phyloP scores from a whole-genome alignment of 805 yeast species.

The Cephaloascus albidus region DNA sequence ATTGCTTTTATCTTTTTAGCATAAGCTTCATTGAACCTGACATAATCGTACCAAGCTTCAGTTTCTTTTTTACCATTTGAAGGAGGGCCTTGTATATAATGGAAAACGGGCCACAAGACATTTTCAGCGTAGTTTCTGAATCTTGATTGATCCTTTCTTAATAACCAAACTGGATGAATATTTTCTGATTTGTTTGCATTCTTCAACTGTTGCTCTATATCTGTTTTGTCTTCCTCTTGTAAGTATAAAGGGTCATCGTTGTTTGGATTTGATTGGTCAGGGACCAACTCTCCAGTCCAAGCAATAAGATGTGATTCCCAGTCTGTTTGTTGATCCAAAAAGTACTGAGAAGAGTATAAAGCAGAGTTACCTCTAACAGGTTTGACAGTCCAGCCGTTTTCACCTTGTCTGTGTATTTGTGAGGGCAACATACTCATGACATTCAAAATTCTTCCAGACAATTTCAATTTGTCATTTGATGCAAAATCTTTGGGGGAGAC shows the following conservation, averaged over 20 bases:
- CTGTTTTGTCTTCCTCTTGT: slow-evolving; percentile 43
- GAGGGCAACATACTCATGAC: slow-evolving; percentile 64
- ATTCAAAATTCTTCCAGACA: slow-evolving; percentile 60
- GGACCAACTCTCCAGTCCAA: slow-evolving; percentile 87
- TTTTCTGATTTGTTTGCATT: slow-evolving; percentile 35
- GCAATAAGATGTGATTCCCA: slow-evolving; percentile 89
- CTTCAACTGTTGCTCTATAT: slow-evolving; percentile 38
- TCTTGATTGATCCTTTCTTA: slow-evolving; percentile 65
- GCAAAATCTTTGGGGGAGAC: slow-evolving; percentile 20
- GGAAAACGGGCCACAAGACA: slow-evolving; percentile 90
- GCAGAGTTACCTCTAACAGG: slow-evolving; percentile 80
- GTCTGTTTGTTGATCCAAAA: slow-evolving; percentile 51
- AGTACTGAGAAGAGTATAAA: slow-evolving; percentile 63
- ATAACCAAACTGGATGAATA: slow-evolving; percentile 84
- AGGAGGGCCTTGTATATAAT: slow-evolving; percentile 76
- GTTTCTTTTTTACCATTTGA: slow-evolving; percentile 62
- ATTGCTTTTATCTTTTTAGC: slow-evolving; percentile 66
- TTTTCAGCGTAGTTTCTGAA: slow-evolving; percentile 91
- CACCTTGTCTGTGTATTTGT: slow-evolving; percentile 37
- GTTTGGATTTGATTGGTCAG: slow-evolving; percentile 12
- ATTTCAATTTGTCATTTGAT: slow-evolving; percentile 17
- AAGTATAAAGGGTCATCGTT: slow-evolving; percentile 55
- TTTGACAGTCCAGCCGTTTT: slow-evolving; percentile 44
- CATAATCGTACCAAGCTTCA: slow-evolving; percentile 80
- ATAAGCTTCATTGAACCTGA: slow-evolving; percentile 82